Base-by-base conservation (phyloP, 2,329 filamentous ascomycete species). In the Hypomyces rosellus region DNA sequence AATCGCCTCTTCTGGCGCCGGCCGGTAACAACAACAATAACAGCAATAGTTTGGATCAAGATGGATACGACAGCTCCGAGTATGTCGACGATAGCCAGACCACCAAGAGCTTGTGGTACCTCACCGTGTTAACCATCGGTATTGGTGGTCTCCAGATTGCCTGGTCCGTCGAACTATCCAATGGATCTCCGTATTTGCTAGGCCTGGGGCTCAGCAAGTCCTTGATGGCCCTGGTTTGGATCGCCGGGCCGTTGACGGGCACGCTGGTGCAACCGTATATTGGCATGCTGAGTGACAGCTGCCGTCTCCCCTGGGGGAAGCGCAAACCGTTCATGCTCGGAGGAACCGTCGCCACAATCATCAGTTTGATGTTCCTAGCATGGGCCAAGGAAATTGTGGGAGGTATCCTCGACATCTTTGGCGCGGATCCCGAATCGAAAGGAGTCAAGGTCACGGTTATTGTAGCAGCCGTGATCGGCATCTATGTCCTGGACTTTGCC, bases 121-220 rank as follows among this genome's bases (percentile, higher is more conserved):
- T 97, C 60, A 80, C 95, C 58, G 73, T 96, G 55, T 73, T 97
- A 67, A 96, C 92, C 6, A 75, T 96, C 54, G 84, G 88, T 63
- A 88, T 96, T 58, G 89, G 89, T 53, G 92, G 89, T 20, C 74
- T 97, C 55, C 92, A 97, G 70, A 87, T 97, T 59, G 90, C 92
- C 25, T 97, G 92, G 92, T 91, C 91, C 1, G 90, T 96, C 39
- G 92, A 97, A 68, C 76, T 96, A 39, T 95, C 90, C 48, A 92
- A 95, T 72, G 91, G 91, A 59, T 96, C 92, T 48, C 88, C 88
- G 5, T 93, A 87, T 63, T 73, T 93, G 38, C 73, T 92, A 38
- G 90, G 88, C 1, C 78, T 93, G 30, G 88, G 88, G 11, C 77
- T 93, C 68, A 89, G 84, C 76, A 91, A 92, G 71, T 86, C 87